phyloP scores from a whole-genome alignment of 2,329 filamentous ascomycete species.

The Tolypocladium inflatum region DNA sequence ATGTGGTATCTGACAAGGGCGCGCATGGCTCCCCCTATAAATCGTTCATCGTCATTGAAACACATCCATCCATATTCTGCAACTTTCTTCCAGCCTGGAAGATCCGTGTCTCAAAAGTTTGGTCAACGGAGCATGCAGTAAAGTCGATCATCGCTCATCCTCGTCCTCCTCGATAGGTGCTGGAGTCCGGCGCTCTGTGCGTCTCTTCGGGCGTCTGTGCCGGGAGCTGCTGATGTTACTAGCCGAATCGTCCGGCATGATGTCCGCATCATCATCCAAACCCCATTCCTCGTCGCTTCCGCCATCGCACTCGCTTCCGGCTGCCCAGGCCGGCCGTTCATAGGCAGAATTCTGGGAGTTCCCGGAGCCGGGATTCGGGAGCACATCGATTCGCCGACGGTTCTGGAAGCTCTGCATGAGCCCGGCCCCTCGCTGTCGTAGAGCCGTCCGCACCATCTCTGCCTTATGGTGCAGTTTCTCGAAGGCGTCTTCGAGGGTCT shows the following conservation, averaged over 20 bases:
- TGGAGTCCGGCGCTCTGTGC: constrained; percentile 60
- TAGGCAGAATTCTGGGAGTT: constrained; percentile 34
- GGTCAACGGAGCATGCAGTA: no score
- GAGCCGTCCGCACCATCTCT: constrained; percentile 65
- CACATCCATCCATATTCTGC: constrained; percentile 5
- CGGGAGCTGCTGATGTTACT: constrained; percentile 70
- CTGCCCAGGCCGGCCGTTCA: constrained; percentile 29
- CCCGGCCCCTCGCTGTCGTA: constrained; percentile 76
- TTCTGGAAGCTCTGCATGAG: constrained; percentile 56
- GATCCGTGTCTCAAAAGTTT: neutral
- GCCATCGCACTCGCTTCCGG: constrained; percentile 35
- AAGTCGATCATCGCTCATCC: constrained; percentile 39
- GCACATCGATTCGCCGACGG: constrained; percentile 47
- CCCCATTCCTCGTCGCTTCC: constrained; percentile 49
- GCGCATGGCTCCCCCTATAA: constrained; percentile 3
- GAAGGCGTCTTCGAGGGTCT: constrained; percentile 86
- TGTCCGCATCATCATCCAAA: constrained; percentile 47
- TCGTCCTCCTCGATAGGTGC: constrained; percentile 66
- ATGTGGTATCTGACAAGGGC: constrained; percentile 16
- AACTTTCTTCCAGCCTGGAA: neutral
- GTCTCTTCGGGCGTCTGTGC: constrained; percentile 56
- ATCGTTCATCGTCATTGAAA: constrained; percentile 6
- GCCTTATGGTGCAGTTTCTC: constrained; percentile 82
- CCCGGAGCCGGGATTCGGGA: constrained; percentile 36
- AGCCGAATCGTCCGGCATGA: constrained; percentile 71